phyloP scores from a whole-genome alignment of 352 stramenopile genomes.

The Pythium scleroteichum region DNA sequence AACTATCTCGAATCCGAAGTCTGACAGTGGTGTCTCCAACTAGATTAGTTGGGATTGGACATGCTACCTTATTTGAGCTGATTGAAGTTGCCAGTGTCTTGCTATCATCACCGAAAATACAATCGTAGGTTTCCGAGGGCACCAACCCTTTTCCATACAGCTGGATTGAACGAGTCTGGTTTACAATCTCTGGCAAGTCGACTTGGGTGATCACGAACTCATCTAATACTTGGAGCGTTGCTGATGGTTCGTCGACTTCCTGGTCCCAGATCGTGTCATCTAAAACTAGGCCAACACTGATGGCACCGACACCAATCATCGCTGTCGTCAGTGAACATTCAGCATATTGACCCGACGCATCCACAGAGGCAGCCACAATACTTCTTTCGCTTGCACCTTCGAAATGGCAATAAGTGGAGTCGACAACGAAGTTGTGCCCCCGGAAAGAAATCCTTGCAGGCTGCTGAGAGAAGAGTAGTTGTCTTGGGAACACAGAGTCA shows the following conservation, averaged over 20 bases:
- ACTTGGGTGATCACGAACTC: constrained; percentile 7
- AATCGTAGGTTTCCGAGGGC: constrained; percentile 23
- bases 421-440: constrained; percentile 19
- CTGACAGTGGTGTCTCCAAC: constrained; percentile 4
- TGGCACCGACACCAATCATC: too few species aligned
- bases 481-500: constrained; percentile 6
- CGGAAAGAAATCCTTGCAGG: constrained; percentile 9
- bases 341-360: background rate
- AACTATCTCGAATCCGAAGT: constrained; percentile 12
- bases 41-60: constrained; percentile 5
- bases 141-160: constrained; percentile 18
- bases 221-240: constrained; percentile 12
- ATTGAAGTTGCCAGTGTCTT: background rate
- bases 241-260: too few species aligned
- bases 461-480: background rate
- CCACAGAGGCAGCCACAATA: background rate
- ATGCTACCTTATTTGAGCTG: constrained; percentile 3
- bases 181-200: too few species aligned
- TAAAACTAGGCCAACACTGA: too few species aligned
- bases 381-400: background rate
- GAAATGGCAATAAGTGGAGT: constrained; percentile 17
- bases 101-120: constrained; percentile 8
- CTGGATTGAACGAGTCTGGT: background rate
- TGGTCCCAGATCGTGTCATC: too few species aligned
- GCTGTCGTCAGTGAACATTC: constrained; percentile 7